A percentile compares a stretch with the other conserved stretches of the same genome.
These are phyloP conservation scores for Miscanthus lutarioriparius DNA, from an alignment of 176 grass and related monocot genomes.

Conservation along the genomic window DNA sequence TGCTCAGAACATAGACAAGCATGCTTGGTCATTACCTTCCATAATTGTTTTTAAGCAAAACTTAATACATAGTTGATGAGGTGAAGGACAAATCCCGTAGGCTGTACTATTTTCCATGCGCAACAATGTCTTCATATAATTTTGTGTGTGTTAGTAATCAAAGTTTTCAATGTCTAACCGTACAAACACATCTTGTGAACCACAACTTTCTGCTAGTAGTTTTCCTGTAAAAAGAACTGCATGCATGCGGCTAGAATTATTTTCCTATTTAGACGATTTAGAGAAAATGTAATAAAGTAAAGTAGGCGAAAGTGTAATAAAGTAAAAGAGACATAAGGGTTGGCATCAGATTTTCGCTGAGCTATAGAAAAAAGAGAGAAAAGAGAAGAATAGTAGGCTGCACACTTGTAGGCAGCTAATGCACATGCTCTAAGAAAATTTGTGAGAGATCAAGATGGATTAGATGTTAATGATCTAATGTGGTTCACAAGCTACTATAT, in stretches of 20 bases:
- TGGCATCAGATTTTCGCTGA: background rate
- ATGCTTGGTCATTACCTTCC: background rate
- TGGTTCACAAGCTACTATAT: background rate
- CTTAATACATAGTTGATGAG: background rate
- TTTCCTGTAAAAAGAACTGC: background rate
- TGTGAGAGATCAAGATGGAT: background rate
- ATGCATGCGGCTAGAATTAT: background rate
- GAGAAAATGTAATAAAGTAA: background rate
- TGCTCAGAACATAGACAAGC: background rate
- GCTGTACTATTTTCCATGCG: background rate
- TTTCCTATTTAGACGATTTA: background rate
- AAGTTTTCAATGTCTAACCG: background rate
- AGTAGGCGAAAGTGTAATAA: background rate
- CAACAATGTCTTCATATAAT: too few species aligned
- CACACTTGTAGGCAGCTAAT: background rate
- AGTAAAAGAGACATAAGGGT: background rate
- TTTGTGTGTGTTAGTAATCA: too few species aligned
- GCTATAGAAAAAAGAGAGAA: background rate
- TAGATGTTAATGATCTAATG: background rate
- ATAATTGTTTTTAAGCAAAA: background rate
- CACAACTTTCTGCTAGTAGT: background rate
- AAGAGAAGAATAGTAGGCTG: background rate
- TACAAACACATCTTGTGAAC: too few species aligned
- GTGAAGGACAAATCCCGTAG: background rate
- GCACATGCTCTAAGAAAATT: background rate